Evolutionary conservation across 2,329 filamentous ascomycete species (phyloP).

Genomic region (Colletotrichum caudatum): DNA sequence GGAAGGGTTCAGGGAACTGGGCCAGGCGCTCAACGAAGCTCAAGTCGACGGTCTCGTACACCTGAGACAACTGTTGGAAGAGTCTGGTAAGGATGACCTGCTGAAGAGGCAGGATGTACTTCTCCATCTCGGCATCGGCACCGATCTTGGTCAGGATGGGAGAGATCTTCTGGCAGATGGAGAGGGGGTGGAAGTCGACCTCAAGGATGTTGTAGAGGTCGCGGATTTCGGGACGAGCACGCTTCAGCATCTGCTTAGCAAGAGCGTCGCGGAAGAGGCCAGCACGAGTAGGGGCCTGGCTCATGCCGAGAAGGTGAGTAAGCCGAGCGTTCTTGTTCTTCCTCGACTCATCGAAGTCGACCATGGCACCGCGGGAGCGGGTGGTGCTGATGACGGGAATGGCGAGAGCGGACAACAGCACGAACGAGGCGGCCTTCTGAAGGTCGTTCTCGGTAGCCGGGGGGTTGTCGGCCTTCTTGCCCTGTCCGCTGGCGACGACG

Average conservation of each 20-base stretch:
- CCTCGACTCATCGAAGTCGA: slow-evolving; percentile 95
- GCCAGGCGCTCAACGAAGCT: slow-evolving; percentile 93
- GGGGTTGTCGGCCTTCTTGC: slow-evolving; percentile 95
- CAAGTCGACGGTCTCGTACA: slow-evolving; percentile 97
- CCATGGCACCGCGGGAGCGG: slow-evolving; percentile 92
- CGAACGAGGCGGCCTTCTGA: slow-evolving; percentile 94
- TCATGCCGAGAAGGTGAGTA: slow-evolving; percentile 95
- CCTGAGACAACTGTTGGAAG: slow-evolving; percentile 98
- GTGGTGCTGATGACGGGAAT: slow-evolving; percentile 99
- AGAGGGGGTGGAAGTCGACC: slow-evolving; percentile 98
- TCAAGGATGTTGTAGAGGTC: slow-evolving; percentile 99
- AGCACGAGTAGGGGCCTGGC: slow-evolving; percentile 85
- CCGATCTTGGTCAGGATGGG: slow-evolving; percentile 95
- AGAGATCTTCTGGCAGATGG: slow-evolving; percentile 99
- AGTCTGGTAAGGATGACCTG: slow-evolving; percentile 98
- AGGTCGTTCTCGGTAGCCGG: slow-evolving; percentile 89
- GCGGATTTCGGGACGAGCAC: slow-evolving; percentile 92
- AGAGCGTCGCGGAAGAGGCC: slow-evolving; percentile 95
- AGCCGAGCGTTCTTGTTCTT: slow-evolving; percentile 99
- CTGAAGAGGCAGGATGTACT: slow-evolving; percentile 94
- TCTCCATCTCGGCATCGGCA: slow-evolving; percentile 93
- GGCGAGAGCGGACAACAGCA: slow-evolving; percentile 92
- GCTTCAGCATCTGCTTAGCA: slow-evolving; percentile 93
- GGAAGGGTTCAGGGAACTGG: slow-evolving; percentile 95
- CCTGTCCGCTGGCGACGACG: slow-evolving; percentile 84